phyloP scores from a whole-genome alignment of 371 early-diverging fungal genomes.

The Capillidium heterosporum region DNA sequence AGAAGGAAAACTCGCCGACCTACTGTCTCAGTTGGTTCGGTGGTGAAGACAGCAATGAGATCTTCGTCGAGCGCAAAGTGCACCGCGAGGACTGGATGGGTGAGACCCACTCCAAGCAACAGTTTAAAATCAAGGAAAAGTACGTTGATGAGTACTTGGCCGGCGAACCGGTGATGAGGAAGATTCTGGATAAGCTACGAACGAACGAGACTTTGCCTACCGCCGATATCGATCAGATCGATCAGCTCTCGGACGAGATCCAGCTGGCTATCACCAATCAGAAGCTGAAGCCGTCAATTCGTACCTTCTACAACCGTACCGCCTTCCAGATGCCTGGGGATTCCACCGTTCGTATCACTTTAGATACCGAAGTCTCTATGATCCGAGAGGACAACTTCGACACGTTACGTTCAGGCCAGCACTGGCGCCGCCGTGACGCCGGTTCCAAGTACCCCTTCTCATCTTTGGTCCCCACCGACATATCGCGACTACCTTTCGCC shows the following conservation, averaged over 20 bases:
- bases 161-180: constrained; percentile 69
- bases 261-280: constrained; percentile 56
- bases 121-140: constrained; percentile 93
- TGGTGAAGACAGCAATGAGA: constrained; percentile 53
- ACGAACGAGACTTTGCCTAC: constrained; percentile 63
- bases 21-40: constrained; percentile 97
- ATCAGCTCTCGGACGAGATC: constrained; percentile 68
- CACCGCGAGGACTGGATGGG: constrained; percentile 98
- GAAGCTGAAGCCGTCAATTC: constrained; percentile 54
- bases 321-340: constrained; percentile 97
- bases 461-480: constrained; percentile 55
- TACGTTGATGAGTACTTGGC: constrained; percentile 71
- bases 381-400: constrained; percentile 84
- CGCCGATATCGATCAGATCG: constrained; percentile 62
- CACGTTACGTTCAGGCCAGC: constrained; percentile 40
- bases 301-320: constrained; percentile 93
- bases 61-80: constrained; percentile 97
- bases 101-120: constrained; percentile 86
- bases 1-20: constrained; percentile 86
- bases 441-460: constrained; percentile 70
- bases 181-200: constrained; percentile 62
- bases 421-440: constrained; percentile 86
- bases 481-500: constrained; percentile 90
- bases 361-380: constrained; percentile 96
- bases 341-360: constrained; percentile 78